Evolutionary conservation across 2,329 filamentous ascomycete species (phyloP).

Genomic region (Blastomyces silverae): DNA sequence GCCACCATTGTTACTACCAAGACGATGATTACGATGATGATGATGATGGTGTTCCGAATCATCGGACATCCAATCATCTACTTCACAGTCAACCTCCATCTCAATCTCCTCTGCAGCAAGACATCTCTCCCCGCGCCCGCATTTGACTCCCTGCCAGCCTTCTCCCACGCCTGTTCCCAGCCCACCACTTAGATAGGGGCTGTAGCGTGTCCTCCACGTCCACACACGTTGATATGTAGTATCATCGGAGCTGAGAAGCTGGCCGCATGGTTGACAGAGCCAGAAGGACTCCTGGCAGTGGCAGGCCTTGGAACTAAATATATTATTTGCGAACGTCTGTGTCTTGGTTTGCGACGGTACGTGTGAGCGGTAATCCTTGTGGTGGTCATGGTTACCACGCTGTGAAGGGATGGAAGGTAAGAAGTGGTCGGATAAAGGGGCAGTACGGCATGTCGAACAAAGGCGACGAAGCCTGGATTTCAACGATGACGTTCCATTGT

Average conservation of each 20-base stretch:
- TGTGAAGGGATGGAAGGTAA: slow-evolving; percentile 26
- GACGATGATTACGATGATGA: slow-evolving; percentile 12
- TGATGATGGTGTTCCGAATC: slow-evolving; percentile 25
- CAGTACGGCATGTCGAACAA: slow-evolving; percentile 66
- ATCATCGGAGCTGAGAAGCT: slow-evolving; percentile 55
- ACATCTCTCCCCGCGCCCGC: slow-evolving; percentile 69
- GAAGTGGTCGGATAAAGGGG: slow-evolving; percentile 50
- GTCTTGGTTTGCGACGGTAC: slow-evolving; percentile 30
- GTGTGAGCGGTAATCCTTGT: slow-evolving; percentile 4
- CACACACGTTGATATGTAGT: slow-evolving; percentile 62
- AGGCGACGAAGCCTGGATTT: slow-evolving; percentile 73
- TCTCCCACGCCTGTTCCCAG: slow-evolving; percentile 83
- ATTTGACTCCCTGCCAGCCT: slow-evolving; percentile 79
- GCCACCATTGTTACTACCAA: not conserved
- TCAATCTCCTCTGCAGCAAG: slow-evolving; percentile 70
- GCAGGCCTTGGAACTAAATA: slow-evolving; percentile 52
- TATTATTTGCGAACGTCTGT: slow-evolving; percentile 41
- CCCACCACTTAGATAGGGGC: slow-evolving; percentile 66
- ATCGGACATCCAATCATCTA: slow-evolving; percentile 59
- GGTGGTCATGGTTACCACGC: not conserved
- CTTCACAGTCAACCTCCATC: slow-evolving; percentile 78
- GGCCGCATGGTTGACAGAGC: slow-evolving; percentile 79
- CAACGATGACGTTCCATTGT: slow-evolving; percentile 60
- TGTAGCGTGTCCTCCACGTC: slow-evolving; percentile 84
- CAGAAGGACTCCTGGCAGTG: slow-evolving; percentile 57